These are phyloP conservation scores for Penicillium griseofulvum DNA, from an alignment of 2,329 filamentous ascomycete species.

Conservation along the genomic window DNA sequence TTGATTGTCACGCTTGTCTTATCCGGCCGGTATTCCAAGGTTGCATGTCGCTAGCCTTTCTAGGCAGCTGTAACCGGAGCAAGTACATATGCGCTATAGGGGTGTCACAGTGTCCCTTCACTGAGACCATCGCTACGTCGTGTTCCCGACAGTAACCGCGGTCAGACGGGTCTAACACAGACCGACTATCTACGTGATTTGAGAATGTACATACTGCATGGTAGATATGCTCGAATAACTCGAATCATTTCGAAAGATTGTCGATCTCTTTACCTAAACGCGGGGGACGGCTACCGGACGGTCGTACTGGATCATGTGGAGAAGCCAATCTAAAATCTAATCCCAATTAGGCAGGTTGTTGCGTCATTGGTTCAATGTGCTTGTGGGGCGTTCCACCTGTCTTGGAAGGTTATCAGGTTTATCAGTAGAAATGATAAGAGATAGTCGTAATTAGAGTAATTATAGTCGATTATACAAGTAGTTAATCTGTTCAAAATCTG, in stretches of 20 bases:
- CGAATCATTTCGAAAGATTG: background rate
- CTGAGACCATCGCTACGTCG: background rate
- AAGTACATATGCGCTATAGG: background rate
- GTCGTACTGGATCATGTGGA: slow-evolving; percentile 6
- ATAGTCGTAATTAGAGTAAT: background rate
- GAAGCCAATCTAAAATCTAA: slow-evolving; percentile 14
- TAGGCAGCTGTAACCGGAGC: slow-evolving; percentile 25
- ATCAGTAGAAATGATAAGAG: slow-evolving; percentile 4
- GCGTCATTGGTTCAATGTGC: background rate
- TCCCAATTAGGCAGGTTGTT: slow-evolving; percentile 12
- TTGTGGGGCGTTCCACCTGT: background rate
- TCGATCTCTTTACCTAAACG: slow-evolving; percentile 5
- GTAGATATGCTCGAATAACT: background rate
- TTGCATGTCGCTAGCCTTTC: slow-evolving; percentile 16
- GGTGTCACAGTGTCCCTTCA: background rate
- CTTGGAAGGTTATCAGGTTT: background rate
- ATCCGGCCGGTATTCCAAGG: slow-evolving; percentile 2
- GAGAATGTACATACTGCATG: background rate
- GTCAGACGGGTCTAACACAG: background rate
- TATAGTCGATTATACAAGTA: background rate
- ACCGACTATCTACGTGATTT: background rate
- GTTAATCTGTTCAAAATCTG: background rate
- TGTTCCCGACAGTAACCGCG: background rate
- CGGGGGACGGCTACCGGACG: slow-evolving; percentile 13
- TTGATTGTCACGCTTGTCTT: slow-evolving; percentile 10